Base-by-base conservation (phyloP, 306 rosid species). In the Cicer yamashitae region DNA sequence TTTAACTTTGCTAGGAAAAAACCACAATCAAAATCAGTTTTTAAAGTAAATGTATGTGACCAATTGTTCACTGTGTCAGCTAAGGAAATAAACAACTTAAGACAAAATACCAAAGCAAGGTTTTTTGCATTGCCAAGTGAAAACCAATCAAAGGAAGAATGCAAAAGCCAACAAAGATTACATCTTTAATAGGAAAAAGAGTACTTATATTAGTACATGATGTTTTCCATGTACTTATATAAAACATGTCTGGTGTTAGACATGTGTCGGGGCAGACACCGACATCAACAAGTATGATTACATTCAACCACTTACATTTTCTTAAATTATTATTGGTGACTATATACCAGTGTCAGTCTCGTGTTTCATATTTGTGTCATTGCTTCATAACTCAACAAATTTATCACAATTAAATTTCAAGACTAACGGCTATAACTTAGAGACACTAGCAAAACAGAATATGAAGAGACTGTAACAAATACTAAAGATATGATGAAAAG, bases 61-160 rank as follows among this genome's bases (percentile, higher is more conserved):
- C 30, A 50, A 75, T 2, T 15, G 45, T 6, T 62, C 75, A 66
- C 45, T 37, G 40, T 7, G 50, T 54, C 14, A 41, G 47, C 58
- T 46, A 46, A 14, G 10, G 47, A 43, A 54, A 13, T 22, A 73
- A 73, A 2, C 13, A 41, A 47, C 64, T 58, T 30, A 12, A 57
- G 65, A 13, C 1, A 56, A 6, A 69, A 43, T 9, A 44, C 37
- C 20, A 25, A 60, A 50, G 10, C 57, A 38, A 73, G 7, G 50
- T 45, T 65, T 71, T 18, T 30, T 73, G 43, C 63, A 39, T 45
- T 73, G 34, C 70, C 51, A 73, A 37, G 43, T 17, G 8, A 73
- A 46, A 44, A 73, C 48, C 39, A 58, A 52, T 30, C 37, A 52
- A 50, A 51, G 39, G 18, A 69, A 52, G 43, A 70, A 57, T 39